These are phyloP conservation scores for Coniochaeta sp. DNA, from an alignment of 2,329 filamentous ascomycete genomes.

Conservation along the genomic window DNA sequence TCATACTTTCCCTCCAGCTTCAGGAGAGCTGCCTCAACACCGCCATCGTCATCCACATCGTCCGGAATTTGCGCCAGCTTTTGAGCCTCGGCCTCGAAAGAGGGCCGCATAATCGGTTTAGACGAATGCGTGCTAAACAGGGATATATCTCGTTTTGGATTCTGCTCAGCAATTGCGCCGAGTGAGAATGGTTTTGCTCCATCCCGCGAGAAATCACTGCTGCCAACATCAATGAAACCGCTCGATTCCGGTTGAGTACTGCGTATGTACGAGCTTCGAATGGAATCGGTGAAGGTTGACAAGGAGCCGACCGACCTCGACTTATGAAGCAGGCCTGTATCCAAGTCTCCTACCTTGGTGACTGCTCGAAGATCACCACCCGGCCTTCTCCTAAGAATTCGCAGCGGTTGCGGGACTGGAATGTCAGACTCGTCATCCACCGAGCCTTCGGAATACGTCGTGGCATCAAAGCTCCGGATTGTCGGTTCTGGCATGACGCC, in stretches of 20 bases:
- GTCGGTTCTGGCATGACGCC: constrained; percentile 41
- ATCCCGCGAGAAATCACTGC: constrained; percentile 32
- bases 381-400: constrained; percentile 62
- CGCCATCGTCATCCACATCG: constrained; percentile 69
- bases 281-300: constrained; percentile 52
- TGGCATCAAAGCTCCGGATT: constrained; percentile 55
- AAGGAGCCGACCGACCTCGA: constrained; percentile 54
- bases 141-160: constrained; percentile 39
- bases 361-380: constrained; percentile 69
- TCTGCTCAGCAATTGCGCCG: constrained; percentile 47
- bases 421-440: constrained; percentile 34
- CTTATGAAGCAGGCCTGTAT: constrained; percentile 38
- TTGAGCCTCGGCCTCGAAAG: constrained; percentile 83
- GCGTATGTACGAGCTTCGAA: constrained; percentile 49
- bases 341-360: constrained; percentile 56
- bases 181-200: constrained; percentile 46
- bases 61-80: constrained; percentile 85
- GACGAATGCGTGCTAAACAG: constrained; percentile 56
- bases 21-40: constrained; percentile 83
- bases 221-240: constrained; percentile 34
- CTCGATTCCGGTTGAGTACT: constrained; percentile 30
- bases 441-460: constrained; percentile 45
- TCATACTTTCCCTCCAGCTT: constrained; percentile 87
- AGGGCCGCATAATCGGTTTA: constrained; percentile 58
- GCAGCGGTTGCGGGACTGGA: constrained; percentile 43